These are phyloP conservation scores for Paramyrothecium roridum DNA, from an alignment of 2,329 filamentous ascomycete genomes.

Conservation along the genomic window DNA sequence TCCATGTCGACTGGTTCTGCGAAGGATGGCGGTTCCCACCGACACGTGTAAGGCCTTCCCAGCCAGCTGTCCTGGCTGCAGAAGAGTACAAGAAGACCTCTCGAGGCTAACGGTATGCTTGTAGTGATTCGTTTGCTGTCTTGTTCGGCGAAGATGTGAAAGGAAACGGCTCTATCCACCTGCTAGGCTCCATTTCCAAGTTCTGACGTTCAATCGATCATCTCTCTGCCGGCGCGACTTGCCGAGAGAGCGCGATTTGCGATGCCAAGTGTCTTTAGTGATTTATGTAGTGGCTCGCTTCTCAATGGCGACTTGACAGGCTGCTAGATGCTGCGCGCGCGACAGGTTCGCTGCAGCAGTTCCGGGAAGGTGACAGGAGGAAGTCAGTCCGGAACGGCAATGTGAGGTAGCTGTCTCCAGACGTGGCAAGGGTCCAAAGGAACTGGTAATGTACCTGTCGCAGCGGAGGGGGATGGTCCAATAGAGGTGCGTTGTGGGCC, in stretches of 20 bases:
- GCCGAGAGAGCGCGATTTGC: neutral
- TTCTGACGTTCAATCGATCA: neutral
- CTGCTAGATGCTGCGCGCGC: neutral
- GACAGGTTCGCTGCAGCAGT: neutral
- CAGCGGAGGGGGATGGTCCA: neutral
- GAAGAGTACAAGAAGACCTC: neutral
- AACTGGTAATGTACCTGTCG: neutral
- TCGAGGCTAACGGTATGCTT: neutral
- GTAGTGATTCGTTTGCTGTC: neutral
- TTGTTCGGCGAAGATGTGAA: neutral
- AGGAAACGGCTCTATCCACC: neutral
- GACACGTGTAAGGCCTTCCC: neutral
- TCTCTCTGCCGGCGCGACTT: neutral
- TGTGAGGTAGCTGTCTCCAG: neutral
- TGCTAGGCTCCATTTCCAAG: neutral
- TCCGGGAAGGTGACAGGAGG: neutral
- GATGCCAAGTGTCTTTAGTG: neutral
- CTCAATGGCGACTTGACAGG: no score
- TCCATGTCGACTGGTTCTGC: slow-evolving; percentile 51
- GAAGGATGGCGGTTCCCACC: neutral
- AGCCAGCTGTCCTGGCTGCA: neutral
- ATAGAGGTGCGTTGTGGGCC: neutral
- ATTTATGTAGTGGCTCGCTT: no score
- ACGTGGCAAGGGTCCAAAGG: neutral
- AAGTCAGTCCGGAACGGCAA: neutral